A percentile compares a stretch with the other conserved stretches of the same genome.
Evolutionary conservation across 1,284 basidiomycete species (phyloP).

Genomic region (Wolfiporia cocos): DNA sequence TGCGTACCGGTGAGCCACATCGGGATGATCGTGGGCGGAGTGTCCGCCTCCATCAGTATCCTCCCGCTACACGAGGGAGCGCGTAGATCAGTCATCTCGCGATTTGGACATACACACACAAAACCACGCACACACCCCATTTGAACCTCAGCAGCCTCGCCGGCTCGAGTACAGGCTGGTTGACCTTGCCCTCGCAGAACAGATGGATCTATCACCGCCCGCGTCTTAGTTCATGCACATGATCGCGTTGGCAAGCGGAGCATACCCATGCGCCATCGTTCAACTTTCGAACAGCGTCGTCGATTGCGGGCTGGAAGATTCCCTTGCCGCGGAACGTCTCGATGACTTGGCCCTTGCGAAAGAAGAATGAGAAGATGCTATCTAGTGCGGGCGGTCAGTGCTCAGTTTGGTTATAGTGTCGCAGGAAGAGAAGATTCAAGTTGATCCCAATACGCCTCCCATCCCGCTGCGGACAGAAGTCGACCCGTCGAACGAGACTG

Average conservation of each 20-base stretch:
- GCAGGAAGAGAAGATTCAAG: too few relatives aligned
- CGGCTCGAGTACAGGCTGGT: slow-evolving; percentile 51
- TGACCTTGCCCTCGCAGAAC: slow-evolving; percentile 91
- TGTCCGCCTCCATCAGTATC: slow-evolving; percentile 74
- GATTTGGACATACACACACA: too few relatives aligned
- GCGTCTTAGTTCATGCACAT: neutral
- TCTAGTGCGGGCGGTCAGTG: slow-evolving; percentile 27
- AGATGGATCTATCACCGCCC: slow-evolving; percentile 68
- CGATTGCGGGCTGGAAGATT: slow-evolving; percentile 85
- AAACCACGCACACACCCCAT: slow-evolving; percentile 91
- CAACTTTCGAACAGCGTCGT: slow-evolving; percentile 75
- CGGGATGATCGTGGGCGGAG: slow-evolving; percentile 82
- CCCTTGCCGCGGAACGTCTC: slow-evolving; percentile 90
- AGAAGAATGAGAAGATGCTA: slow-evolving; percentile 78
- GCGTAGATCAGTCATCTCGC: neutral
- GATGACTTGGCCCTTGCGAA: slow-evolving; percentile 86
- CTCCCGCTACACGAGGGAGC: slow-evolving; percentile 51
- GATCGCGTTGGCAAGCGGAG: slow-evolving; percentile 6
- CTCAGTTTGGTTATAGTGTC: neutral
- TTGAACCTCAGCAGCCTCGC: slow-evolving; percentile 77
- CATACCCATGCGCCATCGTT: slow-evolving; percentile 83
- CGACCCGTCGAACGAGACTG: too few relatives aligned
- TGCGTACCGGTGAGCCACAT: slow-evolving; percentile 87
- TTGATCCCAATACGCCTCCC: too few relatives aligned
- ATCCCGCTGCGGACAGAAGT: too few relatives aligned